These are phyloP conservation scores for Moricandia arvensis DNA, from an alignment of 345 rosid species.

Conservation along the genomic window DNA sequence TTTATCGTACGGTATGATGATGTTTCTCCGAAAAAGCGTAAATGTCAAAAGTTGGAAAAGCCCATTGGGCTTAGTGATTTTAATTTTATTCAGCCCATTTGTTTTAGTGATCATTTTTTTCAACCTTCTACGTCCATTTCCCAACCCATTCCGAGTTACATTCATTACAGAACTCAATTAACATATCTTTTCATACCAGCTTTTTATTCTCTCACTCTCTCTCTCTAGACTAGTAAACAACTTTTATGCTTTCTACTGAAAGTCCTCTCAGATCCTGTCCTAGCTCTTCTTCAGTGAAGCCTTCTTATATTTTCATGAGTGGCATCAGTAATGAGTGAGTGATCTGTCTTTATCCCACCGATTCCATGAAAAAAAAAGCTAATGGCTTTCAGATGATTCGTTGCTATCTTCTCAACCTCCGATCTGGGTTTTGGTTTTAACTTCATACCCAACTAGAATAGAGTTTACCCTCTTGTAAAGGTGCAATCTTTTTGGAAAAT, in stretches of 20 bases:
- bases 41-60: not conserved
- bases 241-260: conserved; percentile 7
- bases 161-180: not conserved
- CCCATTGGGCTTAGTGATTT: conserved; percentile 1
- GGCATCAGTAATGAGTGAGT: conserved; percentile 8
- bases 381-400: conserved; percentile 16
- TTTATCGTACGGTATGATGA: not conserved
- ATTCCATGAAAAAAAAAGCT: not conserved
- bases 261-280: conserved; percentile 18
- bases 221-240: not conserved
- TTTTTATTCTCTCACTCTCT: not conserved
- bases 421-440: conserved; percentile 23
- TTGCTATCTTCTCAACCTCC: not conserved
- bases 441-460: not conserved
- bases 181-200: too few species aligned
- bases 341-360: not conserved
- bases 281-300: not conserved
- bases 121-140: not conserved
- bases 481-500: not conserved
- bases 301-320: conserved; percentile 8
- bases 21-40: not conserved
- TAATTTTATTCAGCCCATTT: not conserved
- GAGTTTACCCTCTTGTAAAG: conserved; percentile 3
- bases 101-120: not conserved
- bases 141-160: not conserved